These are phyloP conservation scores for Trypanosoma conorhini DNA, from an alignment of 208 protist species.

Conservation along the genomic window DNA sequence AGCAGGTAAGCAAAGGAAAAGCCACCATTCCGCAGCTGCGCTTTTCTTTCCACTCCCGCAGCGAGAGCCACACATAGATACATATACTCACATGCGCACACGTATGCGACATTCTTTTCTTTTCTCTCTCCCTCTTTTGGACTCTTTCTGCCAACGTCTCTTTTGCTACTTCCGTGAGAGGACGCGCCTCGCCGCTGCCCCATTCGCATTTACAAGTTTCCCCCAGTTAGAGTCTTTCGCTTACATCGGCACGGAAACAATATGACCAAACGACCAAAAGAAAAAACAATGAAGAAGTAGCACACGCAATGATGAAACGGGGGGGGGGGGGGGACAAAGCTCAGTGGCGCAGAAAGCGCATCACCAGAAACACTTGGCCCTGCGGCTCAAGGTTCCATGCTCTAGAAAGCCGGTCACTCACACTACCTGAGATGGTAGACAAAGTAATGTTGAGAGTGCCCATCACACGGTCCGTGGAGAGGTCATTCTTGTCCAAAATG, in stretches of 20 bases:
- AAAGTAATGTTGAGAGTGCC: conserved; percentile 44
- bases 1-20: too few relatives aligned
- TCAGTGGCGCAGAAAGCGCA: conserved; percentile 46
- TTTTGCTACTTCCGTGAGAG: background rate
- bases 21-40: too few relatives aligned
- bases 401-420: conserved; percentile 32
- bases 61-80: too few relatives aligned
- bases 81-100: too few relatives aligned
- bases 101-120: too few relatives aligned
- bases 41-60: too few relatives aligned
- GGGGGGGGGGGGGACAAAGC: too few relatives aligned
- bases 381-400: conserved; percentile 56
- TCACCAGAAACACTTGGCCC: conserved; percentile 42
- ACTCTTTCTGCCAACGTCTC: background rate
- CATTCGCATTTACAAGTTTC: background rate
- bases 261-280: background rate
- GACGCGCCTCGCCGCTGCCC: background rate
- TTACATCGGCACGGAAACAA: background rate
- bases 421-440: conserved; percentile 21
- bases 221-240: background rate
- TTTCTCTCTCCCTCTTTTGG: too few relatives aligned
- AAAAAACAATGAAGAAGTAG: conserved; percentile 9
- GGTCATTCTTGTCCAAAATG: conserved; percentile 73
- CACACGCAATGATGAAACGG: conserved; percentile 6
- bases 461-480: conserved; percentile 65